Percentiles rank a stretch among this genome's conserved stretches.
These are phyloP conservation scores for Aurifilum marmelostoma DNA, from an alignment of 2,329 filamentous ascomycete genomes.

Conservation along the genomic window DNA sequence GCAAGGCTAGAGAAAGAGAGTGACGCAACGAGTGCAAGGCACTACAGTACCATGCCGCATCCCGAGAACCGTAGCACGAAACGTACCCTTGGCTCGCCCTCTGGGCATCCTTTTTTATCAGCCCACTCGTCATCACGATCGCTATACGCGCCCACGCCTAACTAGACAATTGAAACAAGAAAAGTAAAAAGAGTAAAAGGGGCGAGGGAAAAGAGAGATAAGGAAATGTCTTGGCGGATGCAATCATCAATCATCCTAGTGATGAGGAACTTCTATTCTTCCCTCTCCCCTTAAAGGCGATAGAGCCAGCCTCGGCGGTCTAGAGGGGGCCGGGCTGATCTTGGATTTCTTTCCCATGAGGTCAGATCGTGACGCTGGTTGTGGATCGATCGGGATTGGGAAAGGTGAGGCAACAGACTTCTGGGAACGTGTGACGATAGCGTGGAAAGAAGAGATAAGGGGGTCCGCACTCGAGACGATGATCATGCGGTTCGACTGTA, in stretches of 20 bases:
- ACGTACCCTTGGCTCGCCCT: background rate
- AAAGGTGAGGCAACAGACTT: background rate
- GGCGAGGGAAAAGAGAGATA: background rate
- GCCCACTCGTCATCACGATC: background rate
- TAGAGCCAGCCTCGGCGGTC: background rate
- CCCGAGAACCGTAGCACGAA: no score
- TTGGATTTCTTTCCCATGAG: background rate
- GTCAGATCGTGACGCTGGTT: slow-evolving; percentile 1
- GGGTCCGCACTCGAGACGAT: background rate
- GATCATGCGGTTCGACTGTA: no score
- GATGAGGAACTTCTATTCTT: background rate
- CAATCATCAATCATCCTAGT: background rate
- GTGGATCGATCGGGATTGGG: background rate
- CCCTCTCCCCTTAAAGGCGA: background rate
- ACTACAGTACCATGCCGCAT: background rate
- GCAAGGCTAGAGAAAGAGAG: background rate
- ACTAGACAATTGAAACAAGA: background rate
- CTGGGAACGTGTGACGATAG: background rate
- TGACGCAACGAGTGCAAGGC: background rate
- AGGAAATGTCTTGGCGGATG: background rate
- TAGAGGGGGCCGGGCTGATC: background rate
- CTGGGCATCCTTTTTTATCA: background rate
- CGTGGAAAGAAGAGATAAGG: background rate
- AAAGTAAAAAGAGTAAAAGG: background rate
- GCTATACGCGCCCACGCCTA: background rate